Conservation (phyloP, 129 eudicot genomes). For the Arctium minus region DNA sequence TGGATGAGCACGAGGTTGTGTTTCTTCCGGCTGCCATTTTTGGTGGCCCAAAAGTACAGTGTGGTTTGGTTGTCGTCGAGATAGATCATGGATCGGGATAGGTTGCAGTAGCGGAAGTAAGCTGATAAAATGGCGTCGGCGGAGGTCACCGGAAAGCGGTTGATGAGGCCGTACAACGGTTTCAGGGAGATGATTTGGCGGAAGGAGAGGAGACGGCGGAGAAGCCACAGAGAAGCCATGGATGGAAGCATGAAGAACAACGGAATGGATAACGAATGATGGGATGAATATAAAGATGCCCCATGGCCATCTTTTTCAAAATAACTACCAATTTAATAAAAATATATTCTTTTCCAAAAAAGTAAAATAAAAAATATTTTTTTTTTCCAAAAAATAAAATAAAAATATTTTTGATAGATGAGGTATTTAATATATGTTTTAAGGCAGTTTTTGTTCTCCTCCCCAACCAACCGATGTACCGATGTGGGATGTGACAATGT, state of each 20-base stretch:
- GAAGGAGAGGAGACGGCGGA: neutral
- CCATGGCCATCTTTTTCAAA: neutral
- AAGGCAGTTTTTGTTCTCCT: too few relatives aligned
- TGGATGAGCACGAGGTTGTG: constrained; percentile 60
- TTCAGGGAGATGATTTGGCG: neutral
- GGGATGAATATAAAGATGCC: neutral
- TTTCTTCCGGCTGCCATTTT: constrained; percentile 23
- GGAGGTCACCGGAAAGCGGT: constrained; percentile 9
- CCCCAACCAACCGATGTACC: too few relatives aligned
- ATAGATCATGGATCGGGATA: constrained; percentile 38
- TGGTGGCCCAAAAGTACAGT: constrained; percentile 49
- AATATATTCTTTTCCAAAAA: too few relatives aligned
- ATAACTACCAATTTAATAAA: neutral
- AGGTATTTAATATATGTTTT: too few relatives aligned
- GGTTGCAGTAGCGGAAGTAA: constrained; percentile 41
- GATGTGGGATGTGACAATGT: too few relatives aligned
- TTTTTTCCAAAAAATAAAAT: too few relatives aligned
- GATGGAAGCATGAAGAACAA: neutral
- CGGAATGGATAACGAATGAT: neutral
- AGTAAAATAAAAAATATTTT: too few relatives aligned
- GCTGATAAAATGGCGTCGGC: constrained; percentile 37
- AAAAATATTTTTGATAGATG: too few relatives aligned
- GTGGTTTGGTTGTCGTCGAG: constrained; percentile 49
- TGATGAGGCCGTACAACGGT: neutral
- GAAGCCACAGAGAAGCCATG: neutral